Evolutionary conservation across 768 basidiomycete species (phyloP).

Genomic region (Termitomyces sp.): DNA sequence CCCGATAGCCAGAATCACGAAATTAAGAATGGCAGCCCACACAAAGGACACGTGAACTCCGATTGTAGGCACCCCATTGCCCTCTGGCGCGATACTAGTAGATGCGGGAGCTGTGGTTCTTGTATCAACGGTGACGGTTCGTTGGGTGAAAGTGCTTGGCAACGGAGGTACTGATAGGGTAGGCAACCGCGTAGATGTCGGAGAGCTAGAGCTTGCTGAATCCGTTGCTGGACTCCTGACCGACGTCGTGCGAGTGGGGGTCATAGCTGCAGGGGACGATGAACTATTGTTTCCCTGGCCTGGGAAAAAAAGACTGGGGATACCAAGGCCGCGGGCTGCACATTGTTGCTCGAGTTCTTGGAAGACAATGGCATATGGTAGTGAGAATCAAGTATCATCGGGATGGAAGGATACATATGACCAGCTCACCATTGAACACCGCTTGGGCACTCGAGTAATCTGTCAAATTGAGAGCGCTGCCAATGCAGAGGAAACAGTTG

Average conservation of each 20-base stretch:
- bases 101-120: background rate
- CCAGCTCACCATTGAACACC: constrained; percentile 20
- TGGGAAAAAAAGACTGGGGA: background rate
- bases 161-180: constrained; percentile 2
- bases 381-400: background rate
- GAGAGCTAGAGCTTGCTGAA: background rate
- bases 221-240: too few species aligned
- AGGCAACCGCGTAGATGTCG: background rate
- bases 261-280: background rate
- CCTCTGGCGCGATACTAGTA: background rate
- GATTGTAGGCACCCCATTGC: background rate
- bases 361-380: too few species aligned
- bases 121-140: background rate
- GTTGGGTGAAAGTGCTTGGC: background rate
- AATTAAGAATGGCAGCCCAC: background rate
- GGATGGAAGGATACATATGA: background rate
- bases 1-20: background rate
- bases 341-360: background rate
- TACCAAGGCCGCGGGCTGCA: background rate
- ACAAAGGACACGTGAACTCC: background rate
- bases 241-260: background rate
- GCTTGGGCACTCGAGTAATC: constrained; percentile 30
- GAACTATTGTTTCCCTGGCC: background rate
- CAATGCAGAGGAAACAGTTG: constrained; percentile 41
- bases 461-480: constrained; percentile 20